A percentile compares a stretch with the other conserved stretches of the same genome.
phyloP scores from a whole-genome alignment of 1,284 basidiomycete genomes.

The Papiliotrema nemorosa region DNA sequence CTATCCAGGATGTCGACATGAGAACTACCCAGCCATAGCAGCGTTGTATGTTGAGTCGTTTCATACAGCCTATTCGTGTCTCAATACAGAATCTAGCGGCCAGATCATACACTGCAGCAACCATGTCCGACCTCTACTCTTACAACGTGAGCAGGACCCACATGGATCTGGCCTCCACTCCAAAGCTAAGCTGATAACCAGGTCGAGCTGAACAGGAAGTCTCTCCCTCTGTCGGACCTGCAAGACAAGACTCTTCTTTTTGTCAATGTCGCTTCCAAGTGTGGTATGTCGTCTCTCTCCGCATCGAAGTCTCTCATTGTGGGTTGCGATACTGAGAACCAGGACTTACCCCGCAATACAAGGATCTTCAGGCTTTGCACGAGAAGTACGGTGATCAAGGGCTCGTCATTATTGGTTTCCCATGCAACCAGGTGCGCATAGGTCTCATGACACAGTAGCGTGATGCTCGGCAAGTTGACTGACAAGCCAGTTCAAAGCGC shows the following conservation, averaged over 20 bases:
- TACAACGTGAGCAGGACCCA: constrained; percentile 24
- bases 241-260: constrained; percentile 46
- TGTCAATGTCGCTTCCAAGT: constrained; percentile 49
- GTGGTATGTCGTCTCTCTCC: constrained; percentile 23
- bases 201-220: constrained; percentile 41
- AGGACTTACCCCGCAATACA: constrained; percentile 86
- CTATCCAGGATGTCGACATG: too few relatives aligned
- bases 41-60: too few relatives aligned
- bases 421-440: constrained; percentile 82
- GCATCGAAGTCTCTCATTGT: too few relatives aligned
- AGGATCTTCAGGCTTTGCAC: constrained; percentile 75
- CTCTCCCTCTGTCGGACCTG: constrained; percentile 35
- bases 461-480: not conserved
- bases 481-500: constrained; percentile 50
- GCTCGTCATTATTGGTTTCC: constrained; percentile 80
- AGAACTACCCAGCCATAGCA: too few relatives aligned
- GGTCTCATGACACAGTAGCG: too few relatives aligned
- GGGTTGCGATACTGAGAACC: not conserved
- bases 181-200: constrained; percentile 6
- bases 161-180: not conserved
- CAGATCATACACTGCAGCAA: not conserved
- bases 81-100: too few relatives aligned
- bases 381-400: constrained; percentile 76
- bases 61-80: too few relatives aligned
- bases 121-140: constrained; percentile 47